These are phyloP conservation scores for Colletotrichum endophyticum DNA, from an alignment of 2,329 filamentous ascomycete species.

Conservation along the genomic window DNA sequence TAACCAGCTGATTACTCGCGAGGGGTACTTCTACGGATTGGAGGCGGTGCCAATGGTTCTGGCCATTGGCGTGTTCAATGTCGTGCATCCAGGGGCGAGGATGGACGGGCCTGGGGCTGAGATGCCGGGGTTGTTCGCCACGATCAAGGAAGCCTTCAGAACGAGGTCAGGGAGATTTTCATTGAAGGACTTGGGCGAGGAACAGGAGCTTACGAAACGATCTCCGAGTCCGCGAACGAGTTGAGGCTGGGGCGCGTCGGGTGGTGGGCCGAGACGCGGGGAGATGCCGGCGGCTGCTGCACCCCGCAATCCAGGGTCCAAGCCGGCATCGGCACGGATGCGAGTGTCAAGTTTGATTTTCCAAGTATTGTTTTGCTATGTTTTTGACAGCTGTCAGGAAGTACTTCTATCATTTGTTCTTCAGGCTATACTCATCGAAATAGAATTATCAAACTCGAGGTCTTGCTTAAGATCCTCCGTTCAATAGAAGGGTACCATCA, in stretches of 20 bases:
- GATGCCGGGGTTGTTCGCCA: not conserved
- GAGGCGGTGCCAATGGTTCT: slow-evolving; percentile 47
- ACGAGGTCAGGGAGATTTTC: not conserved
- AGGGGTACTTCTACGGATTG: slow-evolving; percentile 53
- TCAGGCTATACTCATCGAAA: not conserved
- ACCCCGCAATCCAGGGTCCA: not conserved
- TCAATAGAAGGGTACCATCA: not conserved
- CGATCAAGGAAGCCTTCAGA: not conserved
- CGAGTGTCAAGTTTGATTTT: not conserved
- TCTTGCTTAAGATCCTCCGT: not conserved
- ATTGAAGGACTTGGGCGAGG: not conserved
- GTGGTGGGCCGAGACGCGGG: not conserved
- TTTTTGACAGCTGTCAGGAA: not conserved
- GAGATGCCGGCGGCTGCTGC: not conserved
- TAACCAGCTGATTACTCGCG: slow-evolving; percentile 29
- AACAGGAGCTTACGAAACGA: not conserved
- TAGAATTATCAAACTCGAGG: accelerated
- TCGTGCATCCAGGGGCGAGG: slow-evolving; percentile 38
- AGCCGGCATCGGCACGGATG: not conserved
- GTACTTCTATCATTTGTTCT: not conserved
- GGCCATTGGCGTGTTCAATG: slow-evolving; percentile 48
- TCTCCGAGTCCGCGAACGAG: not conserved
- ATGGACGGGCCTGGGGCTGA: slow-evolving; percentile 5
- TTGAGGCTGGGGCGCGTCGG: not conserved
- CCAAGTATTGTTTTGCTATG: not conserved